phyloP scores from a whole-genome alignment of 306 rosid species.

The Quercus variabilis region DNA sequence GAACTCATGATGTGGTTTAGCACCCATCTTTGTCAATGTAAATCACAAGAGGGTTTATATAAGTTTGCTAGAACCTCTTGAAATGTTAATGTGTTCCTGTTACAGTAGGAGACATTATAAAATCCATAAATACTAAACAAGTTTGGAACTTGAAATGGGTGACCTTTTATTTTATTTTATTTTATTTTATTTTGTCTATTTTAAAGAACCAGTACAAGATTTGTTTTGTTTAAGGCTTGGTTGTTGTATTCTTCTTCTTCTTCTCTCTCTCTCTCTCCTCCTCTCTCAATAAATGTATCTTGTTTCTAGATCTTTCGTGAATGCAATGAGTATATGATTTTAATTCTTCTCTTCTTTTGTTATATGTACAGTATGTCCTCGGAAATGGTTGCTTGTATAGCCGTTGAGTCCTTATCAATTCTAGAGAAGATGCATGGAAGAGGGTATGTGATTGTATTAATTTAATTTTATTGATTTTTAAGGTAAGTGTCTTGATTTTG shows the following conservation, averaged over 20 bases:
- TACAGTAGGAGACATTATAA: no score
- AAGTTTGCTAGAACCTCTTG: no score
- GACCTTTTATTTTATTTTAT: background rate
- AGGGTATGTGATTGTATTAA: slow-evolving; percentile 52
- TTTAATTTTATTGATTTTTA: background rate
- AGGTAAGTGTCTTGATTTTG: background rate
- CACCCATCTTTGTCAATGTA: no score
- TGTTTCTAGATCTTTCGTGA: background rate
- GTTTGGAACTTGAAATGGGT: background rate
- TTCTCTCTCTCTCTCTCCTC: background rate
- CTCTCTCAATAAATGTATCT: background rate
- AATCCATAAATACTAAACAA: background rate
- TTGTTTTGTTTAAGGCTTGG: background rate
- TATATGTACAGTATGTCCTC: slow-evolving; percentile 69
- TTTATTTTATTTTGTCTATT: background rate
- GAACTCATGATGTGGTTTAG: no score
- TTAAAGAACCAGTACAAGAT: background rate
- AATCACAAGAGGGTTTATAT: no score
- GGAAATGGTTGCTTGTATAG: slow-evolving; percentile 95
- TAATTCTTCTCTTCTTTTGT: background rate
- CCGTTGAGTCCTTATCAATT: slow-evolving; percentile 90
- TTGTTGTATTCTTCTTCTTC: background rate
- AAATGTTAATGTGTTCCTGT: no score
- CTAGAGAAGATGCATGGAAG: slow-evolving; percentile 85
- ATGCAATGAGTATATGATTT: background rate